Evolutionary conservation across 1,284 basidiomycete genomes (phyloP), one percentile per base, ranked within the genome.

Genomic region (Ganoderma boninense): DNA sequence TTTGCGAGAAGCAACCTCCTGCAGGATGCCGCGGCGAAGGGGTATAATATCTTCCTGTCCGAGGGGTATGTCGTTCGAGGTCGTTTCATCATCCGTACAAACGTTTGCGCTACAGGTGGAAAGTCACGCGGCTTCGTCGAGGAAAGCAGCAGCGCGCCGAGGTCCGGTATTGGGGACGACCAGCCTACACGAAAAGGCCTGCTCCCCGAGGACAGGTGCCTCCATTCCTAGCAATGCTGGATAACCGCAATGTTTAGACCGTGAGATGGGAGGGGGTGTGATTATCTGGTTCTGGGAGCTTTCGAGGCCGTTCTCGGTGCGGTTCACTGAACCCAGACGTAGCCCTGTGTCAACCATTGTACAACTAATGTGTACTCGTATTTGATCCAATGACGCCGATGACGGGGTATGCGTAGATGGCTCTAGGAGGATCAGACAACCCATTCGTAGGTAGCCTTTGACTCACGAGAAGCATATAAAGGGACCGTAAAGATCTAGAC

Each of bases 1-100:
- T 90, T 91, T 77, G 89, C 93, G 1, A 87, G 88, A 52, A 84
- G 90, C 73, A 89, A 90, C 76, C 81, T 95, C 43, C 74, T 92
- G 68, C 81, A 86, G 71, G 88, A 89, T 75, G 81, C 89, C 11
- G 77, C 77, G n/a, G 86, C 83, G 77, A 86, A 85, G 70, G 86
- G 88, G 0, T 91, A 86, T 76, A 93, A 95, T 77, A 77, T 87
- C 44, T 79, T 95, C 49, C 78, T 94, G 56, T 78, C 84, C 10
- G 93, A 95, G 82, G 90, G 92, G 93, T 92, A 74, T 65, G 85
- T 78, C 23, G 23, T 26, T 11, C 40, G 23, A 35, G 18, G 14
- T 23, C 40, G 43, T n/a, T 8, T 18, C 38, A 49, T 49, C 20
- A 23, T 18, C 0, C 23, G 23, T 49, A 8, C 14, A 29, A 1